A percentile compares a stretch with the other conserved stretches of the same genome.
phyloP scores from a whole-genome alignment of 257 asterid species.

The Nicotiana sylvestris region DNA sequence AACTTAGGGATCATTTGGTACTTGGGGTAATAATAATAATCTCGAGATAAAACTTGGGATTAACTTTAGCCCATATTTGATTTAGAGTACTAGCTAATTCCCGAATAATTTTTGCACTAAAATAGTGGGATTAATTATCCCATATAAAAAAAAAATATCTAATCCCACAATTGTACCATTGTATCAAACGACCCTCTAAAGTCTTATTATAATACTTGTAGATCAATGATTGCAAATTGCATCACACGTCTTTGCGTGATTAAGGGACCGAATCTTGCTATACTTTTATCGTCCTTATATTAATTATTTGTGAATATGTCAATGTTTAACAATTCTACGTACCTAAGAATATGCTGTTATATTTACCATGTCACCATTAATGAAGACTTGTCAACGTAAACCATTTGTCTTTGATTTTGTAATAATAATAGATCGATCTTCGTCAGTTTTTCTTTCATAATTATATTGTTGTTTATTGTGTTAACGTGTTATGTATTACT shows the following conservation, averaged over 20 bases:
- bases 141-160: too few relatives aligned
- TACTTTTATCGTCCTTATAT: not conserved
- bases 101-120: too few relatives aligned
- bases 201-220: not conserved
- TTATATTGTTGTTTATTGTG: not conserved
- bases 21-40: too few relatives aligned
- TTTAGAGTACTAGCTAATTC: too few relatives aligned
- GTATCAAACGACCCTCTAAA: too few relatives aligned
- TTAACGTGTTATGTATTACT: not conserved
- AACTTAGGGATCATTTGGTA: too few relatives aligned
- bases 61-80: too few relatives aligned
- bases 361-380: not conserved
- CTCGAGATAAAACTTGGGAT: too few relatives aligned
- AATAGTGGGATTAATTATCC: too few relatives aligned
- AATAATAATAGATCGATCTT: not conserved
- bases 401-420: not conserved
- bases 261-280: not conserved
- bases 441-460: not conserved
- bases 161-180: too few relatives aligned
- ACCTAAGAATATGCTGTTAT: not conserved
- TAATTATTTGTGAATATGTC: not conserved
- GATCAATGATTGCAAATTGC: not conserved
- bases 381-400: not conserved
- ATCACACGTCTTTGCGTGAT: conserved; percentile 3
- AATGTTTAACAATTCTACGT: not conserved